Conservation (phyloP, 1,139 yeast genomes). For the Nadsonia commutata region DNA sequence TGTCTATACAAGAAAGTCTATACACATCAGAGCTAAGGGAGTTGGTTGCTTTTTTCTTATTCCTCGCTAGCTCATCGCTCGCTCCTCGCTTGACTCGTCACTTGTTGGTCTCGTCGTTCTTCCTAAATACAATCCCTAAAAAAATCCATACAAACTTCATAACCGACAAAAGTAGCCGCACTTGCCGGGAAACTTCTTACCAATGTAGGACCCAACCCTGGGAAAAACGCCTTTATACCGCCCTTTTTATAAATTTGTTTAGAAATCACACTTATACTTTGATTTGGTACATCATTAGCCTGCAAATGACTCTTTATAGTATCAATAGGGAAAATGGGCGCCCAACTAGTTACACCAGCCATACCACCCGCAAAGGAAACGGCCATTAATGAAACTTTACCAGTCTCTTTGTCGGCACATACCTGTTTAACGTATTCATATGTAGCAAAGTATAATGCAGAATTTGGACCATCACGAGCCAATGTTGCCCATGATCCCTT, state of each 20-base stretch:
- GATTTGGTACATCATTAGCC: slow-evolving; percentile 41
- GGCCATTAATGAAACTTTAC: slow-evolving; percentile 45
- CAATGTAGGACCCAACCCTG: slow-evolving; percentile 92
- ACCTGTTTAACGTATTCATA: slow-evolving; percentile 65
- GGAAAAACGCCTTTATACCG: slow-evolving; percentile 88
- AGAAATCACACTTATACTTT: slow-evolving; percentile 54
- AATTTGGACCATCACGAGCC: slow-evolving; percentile 96
- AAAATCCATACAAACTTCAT: slow-evolving; percentile 67
- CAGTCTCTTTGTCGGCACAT: slow-evolving; percentile 39
- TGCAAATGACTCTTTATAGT: slow-evolving; percentile 83
- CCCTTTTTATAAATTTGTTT: slow-evolving; percentile 48
- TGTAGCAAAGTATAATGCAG: slow-evolving; percentile 89
- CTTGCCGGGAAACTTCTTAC: slow-evolving; percentile 94
- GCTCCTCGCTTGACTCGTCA: too few species aligned
- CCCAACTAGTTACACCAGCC: slow-evolving; percentile 97
- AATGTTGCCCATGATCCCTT: slow-evolving; percentile 86
- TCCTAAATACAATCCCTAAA: too few species aligned
- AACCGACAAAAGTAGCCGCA: slow-evolving; percentile 95
- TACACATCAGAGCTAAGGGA: too few species aligned
- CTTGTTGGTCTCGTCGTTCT: too few species aligned
- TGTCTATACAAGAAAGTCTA: too few species aligned
- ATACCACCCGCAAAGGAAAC: slow-evolving; percentile 85
- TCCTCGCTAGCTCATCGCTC: too few species aligned
- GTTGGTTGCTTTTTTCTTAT: too few species aligned
- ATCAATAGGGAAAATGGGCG: slow-evolving; percentile 89